Base-by-base conservation (phyloP, 768 basidiomycete species). In the Mycena latifolia region DNA sequence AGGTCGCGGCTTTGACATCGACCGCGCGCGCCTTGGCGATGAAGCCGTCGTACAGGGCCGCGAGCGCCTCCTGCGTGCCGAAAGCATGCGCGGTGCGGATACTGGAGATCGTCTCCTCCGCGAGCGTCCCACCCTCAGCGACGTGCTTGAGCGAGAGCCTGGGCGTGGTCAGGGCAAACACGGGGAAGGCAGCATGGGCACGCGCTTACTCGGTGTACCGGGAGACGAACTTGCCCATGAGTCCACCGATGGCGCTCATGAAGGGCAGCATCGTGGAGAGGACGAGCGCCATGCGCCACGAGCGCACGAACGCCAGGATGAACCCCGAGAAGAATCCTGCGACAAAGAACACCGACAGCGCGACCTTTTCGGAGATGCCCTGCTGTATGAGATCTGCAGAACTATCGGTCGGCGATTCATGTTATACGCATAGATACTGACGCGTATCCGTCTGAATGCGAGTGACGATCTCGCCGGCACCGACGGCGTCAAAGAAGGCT, bases 51-150 rank as follows among this genome's bases (percentile, higher is more conserved):
- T 97, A 99, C n/a, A 93, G 77, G 2, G 69, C 66, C 4, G 87
- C 72, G 41, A 99, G 82, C 29, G 82, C 83, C 10, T 75, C 79
- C 77, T 95, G 93, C 0, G 89, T 91, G 41, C 94, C 94, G 72
- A 99, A 99, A 0, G 96, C 96, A 63, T 97, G 93, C 6, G 93
- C 89, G 1, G 94, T 96, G 25, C 96, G 90, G 63, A 98, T 82
- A 41, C 92, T 92, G 0, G 93, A 92, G 61, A 98, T 92, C 65
- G 94, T 94, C 76, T 98, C 96, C 77, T 98, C 96, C 0, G 95
- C 96, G 18, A 97, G 76, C 5, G 87, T 90, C 29, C 95, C 95
- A 17, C 89, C 90, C 22, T 65, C 56, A 5, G 95, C 94, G 27
- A 95, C 85, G 54, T 91, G 82, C 61, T 91, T 86, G 53, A 96